These are phyloP conservation scores for Lunularia cruciata DNA, from an alignment of 225 moss, liverwort and hornwort species.

Conservation along the genomic window DNA sequence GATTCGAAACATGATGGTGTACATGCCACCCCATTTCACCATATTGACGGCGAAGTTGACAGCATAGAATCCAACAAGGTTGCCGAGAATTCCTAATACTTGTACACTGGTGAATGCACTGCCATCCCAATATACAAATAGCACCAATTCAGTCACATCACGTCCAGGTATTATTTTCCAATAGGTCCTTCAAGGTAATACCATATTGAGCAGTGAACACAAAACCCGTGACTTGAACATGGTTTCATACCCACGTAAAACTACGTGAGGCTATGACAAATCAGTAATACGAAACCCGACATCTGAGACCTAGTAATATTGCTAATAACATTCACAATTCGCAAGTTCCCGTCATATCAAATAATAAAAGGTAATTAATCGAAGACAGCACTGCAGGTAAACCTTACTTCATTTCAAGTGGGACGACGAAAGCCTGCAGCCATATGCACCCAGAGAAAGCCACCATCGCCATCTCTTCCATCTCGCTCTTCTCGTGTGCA, in stretches of 20 bases:
- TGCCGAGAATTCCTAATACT: constrained; percentile 71
- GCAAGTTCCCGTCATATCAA: too few relatives aligned
- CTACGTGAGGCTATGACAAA: too few relatives aligned
- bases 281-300: too few relatives aligned
- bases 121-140: constrained; percentile 30
- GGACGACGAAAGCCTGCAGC: constrained; percentile 81
- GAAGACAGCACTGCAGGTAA: background rate
- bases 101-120: constrained; percentile 83
- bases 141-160: background rate
- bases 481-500: constrained; percentile 62
- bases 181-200: too few relatives aligned
- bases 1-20: constrained; percentile 85
- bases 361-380: too few relatives aligned
- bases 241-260: too few relatives aligned
- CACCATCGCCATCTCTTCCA: constrained; percentile 81
- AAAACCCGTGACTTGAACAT: too few relatives aligned
- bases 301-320: too few relatives aligned
- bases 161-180: background rate
- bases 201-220: too few relatives aligned
- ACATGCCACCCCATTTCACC: constrained; percentile 71
- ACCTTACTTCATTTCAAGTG: constrained; percentile 84
- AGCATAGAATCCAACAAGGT: constrained; percentile 69
- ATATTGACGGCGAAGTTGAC: constrained; percentile 74
- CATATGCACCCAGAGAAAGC: constrained; percentile 98
- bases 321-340: too few relatives aligned